Conservation (phyloP, 2,329 filamentous ascomycete genomes). For the Myriangium duriaei region DNA sequence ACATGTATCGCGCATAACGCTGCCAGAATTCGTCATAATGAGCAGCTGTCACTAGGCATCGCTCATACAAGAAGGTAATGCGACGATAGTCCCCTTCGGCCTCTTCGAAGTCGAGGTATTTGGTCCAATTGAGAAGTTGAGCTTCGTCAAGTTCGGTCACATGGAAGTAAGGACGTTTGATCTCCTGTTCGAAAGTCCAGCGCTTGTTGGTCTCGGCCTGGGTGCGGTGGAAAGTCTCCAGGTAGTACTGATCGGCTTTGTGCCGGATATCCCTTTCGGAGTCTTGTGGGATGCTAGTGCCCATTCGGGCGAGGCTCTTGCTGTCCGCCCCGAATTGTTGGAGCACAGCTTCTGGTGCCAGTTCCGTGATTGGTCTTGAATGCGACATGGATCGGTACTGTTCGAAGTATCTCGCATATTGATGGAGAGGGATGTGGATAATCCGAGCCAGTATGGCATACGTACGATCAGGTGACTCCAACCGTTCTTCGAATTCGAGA, state of each 20-base stretch:
- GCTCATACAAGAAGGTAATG: slow-evolving; percentile 77
- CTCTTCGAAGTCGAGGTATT: slow-evolving; percentile 95
- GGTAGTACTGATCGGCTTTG: slow-evolving; percentile 68
- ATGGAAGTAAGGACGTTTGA: slow-evolving; percentile 94
- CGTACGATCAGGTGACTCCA: slow-evolving; percentile 72
- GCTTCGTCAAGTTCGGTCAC: slow-evolving; percentile 80
- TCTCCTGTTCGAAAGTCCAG: slow-evolving; percentile 88
- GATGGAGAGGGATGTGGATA: slow-evolving; percentile 84
- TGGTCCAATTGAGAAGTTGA: slow-evolving; percentile 82
- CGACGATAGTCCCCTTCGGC: slow-evolving; percentile 63
- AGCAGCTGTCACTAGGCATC: slow-evolving; percentile 82
- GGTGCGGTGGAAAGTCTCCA: slow-evolving; percentile 67
- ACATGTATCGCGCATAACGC: slow-evolving; percentile 93
- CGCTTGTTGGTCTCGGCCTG: slow-evolving; percentile 82
- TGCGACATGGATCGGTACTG: slow-evolving; percentile 70
- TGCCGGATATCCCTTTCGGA: slow-evolving; percentile 69
- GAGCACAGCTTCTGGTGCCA: slow-evolving; percentile 57
- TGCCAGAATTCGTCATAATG: slow-evolving; percentile 98
- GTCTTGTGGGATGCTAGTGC: slow-evolving; percentile 63
- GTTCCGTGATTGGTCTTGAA: slow-evolving; percentile 56
- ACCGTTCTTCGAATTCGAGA: slow-evolving; percentile 86
- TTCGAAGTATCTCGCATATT: slow-evolving; percentile 91
- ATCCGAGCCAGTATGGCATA: slow-evolving; percentile 73
- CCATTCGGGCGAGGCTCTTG: slow-evolving; percentile 46
- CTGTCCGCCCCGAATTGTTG: slow-evolving; percentile 59